These are phyloP conservation scores for Rubroboletus pulcherrimus DNA, from an alignment of 768 basidiomycete species.

Conservation along the genomic window DNA sequence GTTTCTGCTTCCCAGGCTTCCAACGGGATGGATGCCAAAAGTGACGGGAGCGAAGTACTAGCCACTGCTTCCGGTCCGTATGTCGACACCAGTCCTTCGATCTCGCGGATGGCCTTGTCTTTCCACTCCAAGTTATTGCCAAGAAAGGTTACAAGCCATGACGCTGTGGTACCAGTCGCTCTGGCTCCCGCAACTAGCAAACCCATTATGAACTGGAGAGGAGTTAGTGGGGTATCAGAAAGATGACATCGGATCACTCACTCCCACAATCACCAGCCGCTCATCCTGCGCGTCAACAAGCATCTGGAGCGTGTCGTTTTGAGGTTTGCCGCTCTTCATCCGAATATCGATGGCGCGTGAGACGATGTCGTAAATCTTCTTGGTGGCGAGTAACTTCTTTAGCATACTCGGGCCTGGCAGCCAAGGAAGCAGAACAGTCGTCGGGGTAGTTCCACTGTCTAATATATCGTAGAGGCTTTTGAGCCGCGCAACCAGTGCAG, in stretches of 20 bases:
- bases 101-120: slow-evolving; percentile 54
- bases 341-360: slow-evolving; percentile 53
- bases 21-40: slow-evolving; percentile 58
- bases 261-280: slow-evolving; percentile 63
- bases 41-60: slow-evolving; percentile 36
- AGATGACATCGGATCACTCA: slow-evolving; percentile 32
- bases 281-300: slow-evolving; percentile 70
- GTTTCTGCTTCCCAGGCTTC: slow-evolving; percentile 67
- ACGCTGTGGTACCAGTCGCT: slow-evolving; percentile 76
- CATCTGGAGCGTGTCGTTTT: slow-evolving; percentile 70
- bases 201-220: slow-evolving; percentile 72
- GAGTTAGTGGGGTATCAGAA: slow-evolving; percentile 21
- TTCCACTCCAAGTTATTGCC: slow-evolving; percentile 67
- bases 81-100: slow-evolving; percentile 50
- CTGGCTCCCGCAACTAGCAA: slow-evolving; percentile 76
- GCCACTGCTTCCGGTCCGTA: slow-evolving; percentile 31
- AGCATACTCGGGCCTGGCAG: slow-evolving; percentile 71
- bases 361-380: slow-evolving; percentile 71
- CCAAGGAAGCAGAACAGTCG: slow-evolving; percentile 73
- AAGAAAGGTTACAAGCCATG: slow-evolving; percentile 72
- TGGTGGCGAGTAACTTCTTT: slow-evolving; percentile 67
- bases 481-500: slow-evolving; percentile 55
- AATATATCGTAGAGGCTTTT: slow-evolving; percentile 64
- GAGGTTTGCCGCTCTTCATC: slow-evolving; percentile 50
- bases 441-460: slow-evolving; percentile 68